A percentile compares a stretch with the other conserved stretches of the same genome.
Conservation (phyloP, 139 green algal genomes). For the Coelastrella sp. region DNA sequence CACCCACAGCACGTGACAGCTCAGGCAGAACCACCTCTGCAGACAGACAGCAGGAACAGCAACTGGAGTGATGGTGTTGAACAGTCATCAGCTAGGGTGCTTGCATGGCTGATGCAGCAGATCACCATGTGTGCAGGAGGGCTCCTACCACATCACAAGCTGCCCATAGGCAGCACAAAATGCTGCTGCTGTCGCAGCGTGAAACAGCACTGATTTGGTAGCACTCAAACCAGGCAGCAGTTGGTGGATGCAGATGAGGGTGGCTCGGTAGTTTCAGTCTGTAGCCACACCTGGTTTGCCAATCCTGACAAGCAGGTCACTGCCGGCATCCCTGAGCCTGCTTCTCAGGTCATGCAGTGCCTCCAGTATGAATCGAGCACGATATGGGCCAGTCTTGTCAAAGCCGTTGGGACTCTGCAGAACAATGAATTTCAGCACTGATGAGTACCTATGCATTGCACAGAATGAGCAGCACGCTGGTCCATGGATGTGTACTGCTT, state of each 20-base stretch:
- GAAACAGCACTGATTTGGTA: too few species aligned
- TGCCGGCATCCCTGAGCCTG: slow-evolving; percentile 56
- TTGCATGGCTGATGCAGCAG: not conserved
- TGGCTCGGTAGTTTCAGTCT: not conserved
- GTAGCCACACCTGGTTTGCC: slow-evolving; percentile 55
- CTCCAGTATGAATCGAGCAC: slow-evolving; percentile 67
- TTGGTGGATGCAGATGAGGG: too few species aligned
- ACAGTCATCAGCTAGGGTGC: too few species aligned
- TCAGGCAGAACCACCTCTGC: slow-evolving; percentile 65
- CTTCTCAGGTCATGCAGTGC: slow-evolving; percentile 67
- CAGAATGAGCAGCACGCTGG: not conserved
- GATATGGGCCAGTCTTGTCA: slow-evolving; percentile 67
- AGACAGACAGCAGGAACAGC: not conserved
- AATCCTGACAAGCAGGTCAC: slow-evolving; percentile 71
- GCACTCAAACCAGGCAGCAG: too few species aligned
- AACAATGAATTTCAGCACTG: not conserved
- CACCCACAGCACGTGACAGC: slow-evolving; percentile 55
- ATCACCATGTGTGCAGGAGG: not conserved
- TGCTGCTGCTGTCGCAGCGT: too few species aligned
- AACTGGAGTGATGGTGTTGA: too few species aligned
- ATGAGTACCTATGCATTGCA: not conserved
- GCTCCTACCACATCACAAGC: not conserved
- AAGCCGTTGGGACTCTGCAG: slow-evolving; percentile 63
- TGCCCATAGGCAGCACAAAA: too few species aligned
- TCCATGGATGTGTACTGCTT: not conserved